Percentiles rank a stretch among this genome's conserved stretches.
Evolutionary conservation across 768 basidiomycete species (phyloP).

Genomic region (Boletus pseudo-olivaceus): DNA sequence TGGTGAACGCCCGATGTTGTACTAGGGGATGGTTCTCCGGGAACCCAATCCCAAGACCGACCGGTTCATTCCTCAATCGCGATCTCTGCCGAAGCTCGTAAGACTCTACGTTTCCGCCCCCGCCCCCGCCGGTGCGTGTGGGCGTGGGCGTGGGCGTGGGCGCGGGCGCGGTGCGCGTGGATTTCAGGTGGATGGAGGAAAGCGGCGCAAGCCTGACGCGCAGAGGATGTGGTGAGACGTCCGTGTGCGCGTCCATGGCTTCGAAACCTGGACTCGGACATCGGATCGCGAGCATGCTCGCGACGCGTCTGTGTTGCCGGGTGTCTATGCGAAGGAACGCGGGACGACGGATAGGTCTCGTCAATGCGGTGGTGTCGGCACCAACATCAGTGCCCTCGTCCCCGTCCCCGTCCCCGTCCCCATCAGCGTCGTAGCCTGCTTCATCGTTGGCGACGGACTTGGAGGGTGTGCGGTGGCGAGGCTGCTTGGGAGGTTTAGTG

Average conservation of each 20-base stretch:
- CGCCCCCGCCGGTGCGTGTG: too few relatives aligned
- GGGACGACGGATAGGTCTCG: slow-evolving; percentile 7
- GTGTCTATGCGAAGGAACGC: slow-evolving; percentile 23
- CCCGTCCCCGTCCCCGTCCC: background rate
- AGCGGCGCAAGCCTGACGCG: background rate
- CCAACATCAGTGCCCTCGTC: background rate
- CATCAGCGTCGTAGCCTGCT: slow-evolving; percentile 26
- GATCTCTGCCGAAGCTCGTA: slow-evolving; percentile 16
- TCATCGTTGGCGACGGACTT: slow-evolving; percentile 11
- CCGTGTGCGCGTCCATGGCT: background rate
- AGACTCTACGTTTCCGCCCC: background rate
- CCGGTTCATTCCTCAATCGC: background rate
- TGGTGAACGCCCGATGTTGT: slow-evolving; percentile 15
- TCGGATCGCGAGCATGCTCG: slow-evolving; percentile 23
- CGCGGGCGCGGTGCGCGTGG: too few relatives aligned
- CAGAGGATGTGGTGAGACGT: background rate
- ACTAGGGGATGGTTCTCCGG: slow-evolving; percentile 21
- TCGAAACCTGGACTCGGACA: background rate
- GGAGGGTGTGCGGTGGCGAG: too few relatives aligned
- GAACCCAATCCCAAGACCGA: slow-evolving; percentile 28
- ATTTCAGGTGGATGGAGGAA: background rate
- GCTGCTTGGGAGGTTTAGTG: background rate
- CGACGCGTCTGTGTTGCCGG: slow-evolving; percentile 22
- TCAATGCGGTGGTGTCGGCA: background rate
- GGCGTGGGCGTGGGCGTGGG: too few relatives aligned